Conservation (phyloP, 2,329 filamentous ascomycete species). For the Chrysoporthe puriensis region DNA sequence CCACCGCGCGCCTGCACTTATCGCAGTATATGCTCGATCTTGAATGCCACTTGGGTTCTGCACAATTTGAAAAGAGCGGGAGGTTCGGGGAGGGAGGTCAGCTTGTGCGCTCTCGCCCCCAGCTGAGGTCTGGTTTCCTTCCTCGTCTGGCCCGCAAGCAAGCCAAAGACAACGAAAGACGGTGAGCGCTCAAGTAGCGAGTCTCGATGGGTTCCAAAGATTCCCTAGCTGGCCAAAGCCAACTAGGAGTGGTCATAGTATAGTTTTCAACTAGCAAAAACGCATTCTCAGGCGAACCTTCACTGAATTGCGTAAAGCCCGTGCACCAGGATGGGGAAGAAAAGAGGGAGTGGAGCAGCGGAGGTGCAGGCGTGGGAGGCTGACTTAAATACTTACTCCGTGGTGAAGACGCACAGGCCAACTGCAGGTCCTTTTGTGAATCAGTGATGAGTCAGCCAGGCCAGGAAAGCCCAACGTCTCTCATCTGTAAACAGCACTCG, state of each 20-base stretch:
- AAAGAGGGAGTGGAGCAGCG: slow-evolving; percentile 40
- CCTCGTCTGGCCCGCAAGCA: slow-evolving; percentile 51
- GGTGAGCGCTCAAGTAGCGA: slow-evolving; percentile 33
- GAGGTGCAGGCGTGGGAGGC: slow-evolving; percentile 5
- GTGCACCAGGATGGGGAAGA: slow-evolving; percentile 66
- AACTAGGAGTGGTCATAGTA: slow-evolving; percentile 74
- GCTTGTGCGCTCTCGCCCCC: background rate
- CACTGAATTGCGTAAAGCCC: slow-evolving; percentile 83
- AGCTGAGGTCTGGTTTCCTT: slow-evolving; percentile 43
- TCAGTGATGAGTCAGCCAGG: background rate
- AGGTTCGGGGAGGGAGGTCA: background rate
- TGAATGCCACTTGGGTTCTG: background rate
- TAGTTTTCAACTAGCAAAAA: slow-evolving; percentile 95
- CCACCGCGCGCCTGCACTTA: background rate
- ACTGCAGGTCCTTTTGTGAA: background rate
- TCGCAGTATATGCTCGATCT: background rate
- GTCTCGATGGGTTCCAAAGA: slow-evolving; percentile 65
- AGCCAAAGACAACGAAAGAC: slow-evolving; percentile 55
- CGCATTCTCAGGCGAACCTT: slow-evolving; percentile 84
- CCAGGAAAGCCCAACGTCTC: background rate
- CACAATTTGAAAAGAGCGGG: background rate
- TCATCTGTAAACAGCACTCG: background rate
- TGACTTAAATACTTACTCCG: slow-evolving; percentile 23
- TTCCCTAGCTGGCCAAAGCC: slow-evolving; percentile 74
- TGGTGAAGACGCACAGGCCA: slow-evolving; percentile 1